Evolutionary conservation across 2,329 filamentous ascomycete genomes (phyloP), one percentile per base, ranked within the genome.

Genomic region (Colletotrichum higginsianum): DNA sequence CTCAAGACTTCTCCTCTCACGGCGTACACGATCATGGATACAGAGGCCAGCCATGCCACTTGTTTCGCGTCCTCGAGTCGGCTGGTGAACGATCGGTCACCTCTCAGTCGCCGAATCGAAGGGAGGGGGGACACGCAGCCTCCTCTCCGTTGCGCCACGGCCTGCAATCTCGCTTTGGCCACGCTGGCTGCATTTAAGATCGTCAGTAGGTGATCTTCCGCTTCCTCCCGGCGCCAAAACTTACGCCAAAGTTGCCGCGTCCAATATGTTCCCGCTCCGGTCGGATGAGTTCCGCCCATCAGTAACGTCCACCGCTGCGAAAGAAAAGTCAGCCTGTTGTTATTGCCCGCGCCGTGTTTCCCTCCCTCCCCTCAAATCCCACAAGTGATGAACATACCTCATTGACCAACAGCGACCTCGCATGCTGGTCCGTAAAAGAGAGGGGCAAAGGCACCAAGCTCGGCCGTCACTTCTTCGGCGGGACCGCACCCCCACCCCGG

Each of bases 401-500:
- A 3, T 6, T 15, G n/a, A 18, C 2, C 2, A n/a, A 16, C 13
- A 42, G 40, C 13, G 30, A 5, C n/a, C 52, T 8, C 15, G 15
- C 30, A 9, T 11, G 8, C 52, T 18, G 30, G 5, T n/a, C 30
- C 18, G 15, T 2, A 35, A 35, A 35, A 9, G 30, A 35, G 30
- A 35, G 30, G 30, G 30, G 30, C 12, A 56, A 18, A 53, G 30
- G 30, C 23, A 18, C 52, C 13, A 16, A 15, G 13, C 46, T 26
- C 4, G 4, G 46, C n/a, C 46, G 4, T 40, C 47, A 62, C 60
- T 40, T 62, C n/a, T 62, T 50, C 15, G 60, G 21, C 21, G 60
- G 46, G 9, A 35, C 60, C 15, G n/a, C 46, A n/a, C 46, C 21
- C 9, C 46, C 46, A n/a, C 60, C 58, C 58, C 21, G 35, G 35